These are phyloP conservation scores for Candida sonorensis DNA, from an alignment of 805 yeast genomes.

Conservation along the genomic window DNA sequence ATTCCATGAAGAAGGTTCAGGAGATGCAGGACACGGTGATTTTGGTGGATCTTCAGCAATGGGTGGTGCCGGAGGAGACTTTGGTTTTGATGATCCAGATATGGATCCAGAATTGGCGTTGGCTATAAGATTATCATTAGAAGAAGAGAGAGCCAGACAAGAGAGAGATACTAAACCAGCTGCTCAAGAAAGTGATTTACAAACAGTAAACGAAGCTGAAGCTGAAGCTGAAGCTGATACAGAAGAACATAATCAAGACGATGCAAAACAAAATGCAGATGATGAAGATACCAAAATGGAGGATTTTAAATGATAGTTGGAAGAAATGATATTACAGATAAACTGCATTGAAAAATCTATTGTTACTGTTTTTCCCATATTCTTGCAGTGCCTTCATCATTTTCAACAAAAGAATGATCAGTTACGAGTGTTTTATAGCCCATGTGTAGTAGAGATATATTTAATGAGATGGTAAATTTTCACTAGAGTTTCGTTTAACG, in stretches of 20 bases:
- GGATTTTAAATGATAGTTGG: no score
- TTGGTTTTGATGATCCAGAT: conserved; percentile 74
- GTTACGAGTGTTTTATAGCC: no score
- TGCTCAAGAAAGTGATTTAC: conserved; percentile 11
- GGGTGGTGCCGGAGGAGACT: conserved; percentile 37
- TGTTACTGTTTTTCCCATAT: no score
- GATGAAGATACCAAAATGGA: conserved; percentile 14
- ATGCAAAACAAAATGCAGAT: conserved; percentile 11
- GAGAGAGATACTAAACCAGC: conserved; percentile 59
- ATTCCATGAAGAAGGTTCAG: conserved; percentile 57
- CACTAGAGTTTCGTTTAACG: no score
- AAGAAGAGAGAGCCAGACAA: conserved; percentile 90
- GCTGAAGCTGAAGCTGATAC: conserved; percentile 1
- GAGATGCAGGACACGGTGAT: conserved; percentile 34
- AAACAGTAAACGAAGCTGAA: conserved; percentile 9
- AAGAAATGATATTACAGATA: no score
- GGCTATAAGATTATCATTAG: conserved; percentile 89
- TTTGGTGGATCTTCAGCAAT: conserved; percentile 31
- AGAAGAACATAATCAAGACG: no score
- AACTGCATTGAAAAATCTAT: no score
- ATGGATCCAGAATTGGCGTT: conserved; percentile 97
- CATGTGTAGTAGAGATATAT: no score
- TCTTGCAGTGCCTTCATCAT: no score
- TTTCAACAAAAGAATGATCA: no score
- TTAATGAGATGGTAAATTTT: no score